Base-by-base conservation (phyloP, 352 stramenopile species). In the Aphanomyces astaci region DNA sequence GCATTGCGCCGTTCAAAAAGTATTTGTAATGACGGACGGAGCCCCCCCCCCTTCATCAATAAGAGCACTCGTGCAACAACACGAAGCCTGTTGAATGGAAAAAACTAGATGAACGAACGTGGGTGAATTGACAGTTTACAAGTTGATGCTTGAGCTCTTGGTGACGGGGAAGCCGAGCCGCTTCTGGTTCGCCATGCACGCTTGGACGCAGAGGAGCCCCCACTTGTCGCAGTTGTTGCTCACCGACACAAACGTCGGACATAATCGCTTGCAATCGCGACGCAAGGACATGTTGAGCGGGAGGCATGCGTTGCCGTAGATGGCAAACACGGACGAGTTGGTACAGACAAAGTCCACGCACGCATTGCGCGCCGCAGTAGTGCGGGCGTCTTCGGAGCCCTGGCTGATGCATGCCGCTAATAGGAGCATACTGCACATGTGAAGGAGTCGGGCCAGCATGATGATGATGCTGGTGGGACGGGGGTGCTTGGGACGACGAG, bases 1-100 rank as follows among this genome's bases (percentile, higher is more conserved):
- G 80, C n/a, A 74, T 89, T 39, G 79, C 80, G 19, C 82, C 82
- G 53, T 80, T 90, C 43, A 88, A 88, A 56, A 90, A 90, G 73
- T 90, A 89, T 75, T 87, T 90, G 51, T 59, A 59, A 59, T 25
- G 13, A 25, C 45, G 39, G 39, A 46, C 39, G 17, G 17, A n/a
- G n/a, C n/a, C n/a, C n/a, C n/a, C n/a, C n/a, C n/a, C n/a, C n/a
- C n/a, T n/a, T n/a, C n/a, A n/a, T n/a, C n/a, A n/a, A n/a, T n/a
- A n/a, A n/a, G n/a, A n/a, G n/a, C n/a, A n/a, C n/a, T n/a, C n/a
- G n/a, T n/a, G n/a, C n/a, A n/a, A n/a, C n/a, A n/a, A n/a, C n/a
- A n/a, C n/a, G n/a, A n/a, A n/a, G n/a, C n/a, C n/a, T n/a, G n/a
- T n/a, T n/a, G n/a, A n/a, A n/a, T n/a, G n/a, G n/a, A n/a, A n/a